Base-by-base conservation (phyloP, 805 yeast species). In the Yarrowia keelungensis region DNA sequence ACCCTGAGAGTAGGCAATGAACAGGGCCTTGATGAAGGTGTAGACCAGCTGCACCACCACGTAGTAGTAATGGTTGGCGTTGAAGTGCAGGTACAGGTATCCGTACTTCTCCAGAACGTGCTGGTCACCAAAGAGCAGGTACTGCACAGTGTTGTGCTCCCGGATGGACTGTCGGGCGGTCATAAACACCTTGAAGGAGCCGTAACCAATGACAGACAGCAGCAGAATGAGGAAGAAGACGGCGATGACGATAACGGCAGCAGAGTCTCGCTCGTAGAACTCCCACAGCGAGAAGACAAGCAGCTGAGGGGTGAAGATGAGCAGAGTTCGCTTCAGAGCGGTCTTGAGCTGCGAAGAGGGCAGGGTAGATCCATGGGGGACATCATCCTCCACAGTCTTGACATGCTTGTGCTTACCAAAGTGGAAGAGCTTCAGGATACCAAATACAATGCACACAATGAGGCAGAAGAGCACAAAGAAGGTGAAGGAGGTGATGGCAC, bases 41-140 rank as follows among this genome's bases (percentile, higher is more conserved):
- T 91, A 90, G 3, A 77, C 76, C 49, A 92, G 74, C 62, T 89
- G 77, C 1, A 90, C 88, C 16, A 83, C 79, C 70, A 94, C 91
- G 84, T 93, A 93, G 91, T 92, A 93, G 79, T 90, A 92, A 74
- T 83, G 87, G 35, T 82, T 81, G 22, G 97, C 96, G 71, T 86
- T 85, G 78, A 89, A 92, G 92, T 91, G 92, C 15, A 97, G 90
- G 79, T 92, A 93, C 74, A 92, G 86, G 79, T 89, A 93, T 0
- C 97, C 97, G 76, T 89, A 92, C 76, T 89, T 89, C 80, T 88
- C 85, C 75, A 92, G 83, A 42, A 91, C 83, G 38, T 80, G 79
- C 56, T 87, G 82, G 74, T 93, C 90, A 70, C 97, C 97, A 75
- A 92, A 93, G 68, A 93, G 81, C 69, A 91, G 78, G 59, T 94